Base-by-base conservation (phyloP, 2,329 filamentous ascomycete genomes). In the Penicillium sp. region DNA sequence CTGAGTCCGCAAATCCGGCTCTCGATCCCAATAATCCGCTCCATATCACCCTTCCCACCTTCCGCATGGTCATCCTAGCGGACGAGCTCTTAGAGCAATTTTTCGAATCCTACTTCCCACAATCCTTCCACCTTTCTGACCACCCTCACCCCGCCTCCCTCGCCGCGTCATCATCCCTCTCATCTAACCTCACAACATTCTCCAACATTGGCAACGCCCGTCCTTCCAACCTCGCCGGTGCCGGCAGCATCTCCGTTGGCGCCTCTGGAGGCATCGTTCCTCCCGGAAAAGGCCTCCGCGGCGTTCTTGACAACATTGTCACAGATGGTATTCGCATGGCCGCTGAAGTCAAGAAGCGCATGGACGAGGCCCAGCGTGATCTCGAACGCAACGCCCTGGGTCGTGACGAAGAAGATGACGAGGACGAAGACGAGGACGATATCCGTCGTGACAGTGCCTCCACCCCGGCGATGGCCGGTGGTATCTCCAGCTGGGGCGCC, bases 291-390 rank as follows among this genome's bases (percentile, higher is more conserved):
- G 91, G 94, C 18, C 81, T 99, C 1, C 84, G 94, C 34, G 94
- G 94, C 17, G 94, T 99, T 52, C 79, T 99, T 32, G 94, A 99
- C 75, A 96, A 96, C 64, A 97, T 99, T 64, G 94, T 97, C 58
- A 96, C 89, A 1, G 94, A 99, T 68, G 94, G 94, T 34, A 97
- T 97, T 86, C 87, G 93, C 27, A 93, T 97, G 52, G 94, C 94
- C 0, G 90, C 88, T 1, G 94, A 99, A 71, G 93, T 99, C 45
- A 83, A 89, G 60, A 85, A 92, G 64, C 83, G 92, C 37, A 96
- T 97, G 88, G 93, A 99, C 57, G 94, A 99, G 69, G 93, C 93
- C 3, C 92, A 97, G 72, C 87, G 86, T 62, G 93, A 97, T 68
- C 76, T 97, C 59, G 93, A 97, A 73, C 88, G 87, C 72, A 92